Percentiles rank a stretch among this genome's conserved stretches.
Conservation (phyloP, 805 yeast species). For the Starmerella potacharoeniae region DNA sequence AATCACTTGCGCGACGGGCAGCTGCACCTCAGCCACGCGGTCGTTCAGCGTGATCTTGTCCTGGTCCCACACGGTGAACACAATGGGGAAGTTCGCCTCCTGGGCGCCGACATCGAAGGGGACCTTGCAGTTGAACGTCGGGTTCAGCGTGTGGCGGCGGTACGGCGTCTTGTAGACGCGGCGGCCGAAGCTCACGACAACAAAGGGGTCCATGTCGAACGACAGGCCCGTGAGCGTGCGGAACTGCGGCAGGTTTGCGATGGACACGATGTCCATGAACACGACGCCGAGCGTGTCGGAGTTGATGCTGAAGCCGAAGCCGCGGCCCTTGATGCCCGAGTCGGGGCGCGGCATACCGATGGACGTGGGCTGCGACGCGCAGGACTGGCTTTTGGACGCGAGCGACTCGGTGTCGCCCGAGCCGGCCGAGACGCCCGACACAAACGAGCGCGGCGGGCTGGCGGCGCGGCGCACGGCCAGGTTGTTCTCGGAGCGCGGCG, state of each 20-base stretch:
- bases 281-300: conserved; percentile 47
- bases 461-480: not conserved
- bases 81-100: conserved; percentile 55
- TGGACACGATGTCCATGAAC: conserved; percentile 63
- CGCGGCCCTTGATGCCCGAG: conserved; percentile 1
- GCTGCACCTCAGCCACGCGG: conserved; percentile 54
- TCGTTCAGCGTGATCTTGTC: conserved; percentile 79
- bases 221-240: conserved; percentile 59
- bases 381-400: not conserved
- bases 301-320: conserved; percentile 17
- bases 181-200: conserved; percentile 80
- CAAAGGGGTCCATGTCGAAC: conserved; percentile 95
- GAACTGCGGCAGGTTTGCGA: conserved; percentile 68
- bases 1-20: conserved; percentile 44
- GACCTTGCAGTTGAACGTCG: conserved; percentile 67
- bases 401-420: not conserved
- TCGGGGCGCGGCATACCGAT: conserved; percentile 9
- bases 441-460: not conserved
- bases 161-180: conserved; percentile 78
- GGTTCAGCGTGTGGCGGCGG: conserved; percentile 70
- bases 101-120: conserved; percentile 63
- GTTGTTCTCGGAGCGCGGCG: not conserved
- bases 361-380: conserved; percentile 5
- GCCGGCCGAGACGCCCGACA: not conserved
- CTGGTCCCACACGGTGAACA: conserved; percentile 68